Evolutionary conservation across 495 filamentous ascomycete genomes (phyloP).

Genomic region (Xylaria sp.): DNA sequence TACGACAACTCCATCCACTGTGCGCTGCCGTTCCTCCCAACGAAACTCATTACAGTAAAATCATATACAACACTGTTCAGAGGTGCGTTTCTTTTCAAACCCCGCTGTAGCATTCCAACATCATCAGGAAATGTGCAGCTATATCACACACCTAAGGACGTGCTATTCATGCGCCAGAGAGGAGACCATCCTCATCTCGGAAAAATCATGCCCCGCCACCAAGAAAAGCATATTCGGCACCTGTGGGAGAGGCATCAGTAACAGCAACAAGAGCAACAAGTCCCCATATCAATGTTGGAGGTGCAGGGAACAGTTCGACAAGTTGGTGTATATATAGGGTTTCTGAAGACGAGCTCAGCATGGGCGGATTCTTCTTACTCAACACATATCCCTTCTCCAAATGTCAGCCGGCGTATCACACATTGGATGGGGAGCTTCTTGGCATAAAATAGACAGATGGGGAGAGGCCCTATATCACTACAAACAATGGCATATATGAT

Average conservation of each 20-base stretch:
- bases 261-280: constrained; percentile 35
- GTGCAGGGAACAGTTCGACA: constrained; percentile 44
- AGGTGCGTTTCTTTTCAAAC: constrained; percentile 18
- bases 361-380: background rate
- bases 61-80: background rate
- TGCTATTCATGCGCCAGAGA: constrained; percentile 47
- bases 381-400: background rate
- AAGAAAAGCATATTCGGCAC: constrained; percentile 47
- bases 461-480: background rate
- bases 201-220: constrained; percentile 45
- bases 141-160: constrained; percentile 49
- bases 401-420: background rate
- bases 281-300: constrained; percentile 49
- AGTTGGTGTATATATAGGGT: constrained; percentile 25
- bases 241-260: constrained; percentile 44
- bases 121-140: constrained; percentile 48
- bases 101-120: constrained; percentile 14
- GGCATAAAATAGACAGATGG: background rate
- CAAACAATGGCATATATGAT: background rate
- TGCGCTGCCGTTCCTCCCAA: background rate
- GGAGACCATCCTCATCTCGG: constrained; percentile 53
- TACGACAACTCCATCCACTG: background rate
- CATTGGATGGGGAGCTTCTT: background rate
- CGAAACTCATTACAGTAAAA: background rate
- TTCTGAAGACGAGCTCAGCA: background rate